Evolutionary conservation across 371 early-diverging fungal species (phyloP), one percentile per base, ranked within the genome.

Genomic region (Syncephalis plumigaleata): DNA sequence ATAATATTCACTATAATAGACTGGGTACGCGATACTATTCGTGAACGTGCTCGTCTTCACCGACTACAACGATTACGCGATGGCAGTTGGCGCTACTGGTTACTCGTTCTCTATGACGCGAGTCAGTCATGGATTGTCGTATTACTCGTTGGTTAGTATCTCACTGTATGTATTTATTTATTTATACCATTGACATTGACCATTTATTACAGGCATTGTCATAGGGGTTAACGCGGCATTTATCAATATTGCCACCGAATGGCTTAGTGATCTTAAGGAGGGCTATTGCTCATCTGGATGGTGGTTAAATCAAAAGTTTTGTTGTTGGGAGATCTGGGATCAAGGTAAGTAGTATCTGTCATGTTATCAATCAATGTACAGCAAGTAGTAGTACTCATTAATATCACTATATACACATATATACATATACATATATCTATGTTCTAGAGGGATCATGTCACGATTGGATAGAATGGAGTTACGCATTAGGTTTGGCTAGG

Each of bases 241-340:
- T 22, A 83, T 94, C 50, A 82, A 90, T 47, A 84, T 94, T 40
- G 68, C 70, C n/a, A 79, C 86, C 16, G 79, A 80, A 44, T 85
- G 84, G 80, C 66, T 95, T 9, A 79, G 80, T 38, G 87, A 87
- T 58, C 63, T 84, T 38, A 87, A 91, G 54, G 44, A 77, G 2
- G 97, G 97, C 0, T 84, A 80, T 55, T 96, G 97, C 56, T 61
- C 64, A 2, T 74, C 62, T n/a, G 83, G 73, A 0, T 94, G 91
- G 82, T 95, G 91, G 81, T 60, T 95, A 38, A 91, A 86, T 59
- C 77, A 83, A 55, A 86, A 90, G 60, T 95, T 94, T 63, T 95
- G 96, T 62, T 95, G 96, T 58, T 91, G 89, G 90, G 77, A 79
- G 47, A 66, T 77, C 9, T 75, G 67, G 58, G 59, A 64, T 27